Conservation (phyloP, 2,329 filamentous ascomycete genomes). For the Beauveria sp. region DNA sequence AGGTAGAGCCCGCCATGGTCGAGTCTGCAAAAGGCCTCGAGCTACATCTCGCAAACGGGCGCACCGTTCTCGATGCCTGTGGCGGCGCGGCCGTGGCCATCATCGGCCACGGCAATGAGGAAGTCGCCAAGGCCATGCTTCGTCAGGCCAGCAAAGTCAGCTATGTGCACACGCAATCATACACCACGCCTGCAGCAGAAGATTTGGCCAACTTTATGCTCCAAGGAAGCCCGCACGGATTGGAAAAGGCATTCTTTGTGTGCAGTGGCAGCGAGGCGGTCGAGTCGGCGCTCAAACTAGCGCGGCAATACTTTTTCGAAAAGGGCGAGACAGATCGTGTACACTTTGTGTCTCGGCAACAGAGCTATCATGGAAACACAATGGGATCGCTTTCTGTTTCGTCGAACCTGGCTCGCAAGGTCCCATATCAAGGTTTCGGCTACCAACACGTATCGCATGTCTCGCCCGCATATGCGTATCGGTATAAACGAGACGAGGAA, state of each 20-base stretch:
- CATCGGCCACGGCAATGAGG: slow-evolving; percentile 51
- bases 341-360: slow-evolving; percentile 35
- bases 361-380: slow-evolving; percentile 44
- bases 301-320: slow-evolving; percentile 40
- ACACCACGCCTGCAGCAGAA: slow-evolving; percentile 20
- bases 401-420: slow-evolving; percentile 19
- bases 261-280: slow-evolving; percentile 28
- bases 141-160: slow-evolving; percentile 40
- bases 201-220: slow-evolving; percentile 23
- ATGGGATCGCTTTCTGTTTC: slow-evolving; percentile 37
- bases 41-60: slow-evolving; percentile 26
- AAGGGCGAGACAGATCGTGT: slow-evolving; percentile 27
- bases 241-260: slow-evolving; percentile 21
- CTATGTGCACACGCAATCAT: slow-evolving; percentile 22
- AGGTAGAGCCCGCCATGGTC: slow-evolving; percentile 25
- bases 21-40: slow-evolving; percentile 34
- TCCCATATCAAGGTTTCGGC: slow-evolving; percentile 20
- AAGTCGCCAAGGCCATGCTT: slow-evolving; percentile 47
- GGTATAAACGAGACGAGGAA: slow-evolving; percentile 24
- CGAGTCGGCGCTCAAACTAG: slow-evolving; percentile 41
- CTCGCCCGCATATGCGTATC: slow-evolving; percentile 19
- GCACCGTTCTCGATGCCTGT: slow-evolving; percentile 27
- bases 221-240: slow-evolving; percentile 14
- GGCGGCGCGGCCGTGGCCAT: slow-evolving; percentile 45
- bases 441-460: slow-evolving; percentile 21